These are phyloP conservation scores for Monosiga brevicollis DNA, from an alignment of 78 protist species.

Conservation along the genomic window DNA sequence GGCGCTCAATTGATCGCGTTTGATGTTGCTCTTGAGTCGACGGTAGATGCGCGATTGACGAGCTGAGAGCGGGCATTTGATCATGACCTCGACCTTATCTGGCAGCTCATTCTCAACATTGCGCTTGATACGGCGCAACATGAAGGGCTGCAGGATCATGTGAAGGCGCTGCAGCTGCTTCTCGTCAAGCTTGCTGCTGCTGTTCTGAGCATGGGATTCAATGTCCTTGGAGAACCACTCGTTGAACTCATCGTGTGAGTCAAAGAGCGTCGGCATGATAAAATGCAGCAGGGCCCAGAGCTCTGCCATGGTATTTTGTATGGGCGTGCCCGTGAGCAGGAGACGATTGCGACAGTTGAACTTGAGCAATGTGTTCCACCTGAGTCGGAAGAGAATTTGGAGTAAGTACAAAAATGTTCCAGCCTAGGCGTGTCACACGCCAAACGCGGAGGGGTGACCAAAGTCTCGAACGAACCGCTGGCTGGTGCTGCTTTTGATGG, in stretches of 20 bases:
- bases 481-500: conserved; percentile 57
- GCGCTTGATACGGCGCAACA: conserved; percentile 83
- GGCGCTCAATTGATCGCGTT: conserved; percentile 52
- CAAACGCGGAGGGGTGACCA: no score
- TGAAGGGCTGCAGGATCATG: conserved; percentile 87
- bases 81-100: conserved; percentile 62
- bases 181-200: conserved; percentile 42
- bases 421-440: not conserved
- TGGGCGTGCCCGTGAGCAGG: conserved; percentile 92
- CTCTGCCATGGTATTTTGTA: conserved; percentile 68
- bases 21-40: conserved; percentile 28
- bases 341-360: conserved; percentile 77
- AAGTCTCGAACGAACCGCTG: not conserved
- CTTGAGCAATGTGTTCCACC: conserved; percentile 67
- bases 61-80: conserved; percentile 49
- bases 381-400: not conserved
- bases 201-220: conserved; percentile 32
- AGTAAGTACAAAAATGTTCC: not conserved
- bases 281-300: conserved; percentile 85
- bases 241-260: conserved; percentile 39
- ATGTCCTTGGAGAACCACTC: conserved; percentile 40
- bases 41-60: conserved; percentile 49
- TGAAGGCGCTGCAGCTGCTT: conserved; percentile 75
- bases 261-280: conserved; percentile 73
- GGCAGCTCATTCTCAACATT: conserved; percentile 85